Conservation (phyloP, 805 yeast genomes). For the Starmera caribaea region DNA sequence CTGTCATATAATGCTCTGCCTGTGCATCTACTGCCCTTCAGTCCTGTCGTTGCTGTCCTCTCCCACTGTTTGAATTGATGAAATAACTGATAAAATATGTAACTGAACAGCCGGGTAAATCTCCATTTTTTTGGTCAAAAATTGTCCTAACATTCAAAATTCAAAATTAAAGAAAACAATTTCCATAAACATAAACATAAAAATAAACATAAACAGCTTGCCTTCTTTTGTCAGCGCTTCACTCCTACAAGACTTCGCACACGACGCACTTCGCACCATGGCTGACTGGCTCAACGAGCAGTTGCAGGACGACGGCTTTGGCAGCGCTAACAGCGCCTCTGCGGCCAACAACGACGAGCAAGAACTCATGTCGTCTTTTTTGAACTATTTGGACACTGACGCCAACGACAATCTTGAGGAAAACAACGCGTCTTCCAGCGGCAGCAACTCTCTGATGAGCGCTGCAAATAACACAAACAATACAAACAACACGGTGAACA, state of each 20-base stretch:
- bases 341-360: conserved; percentile 1
- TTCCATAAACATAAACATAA: too few species aligned
- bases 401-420: conserved; percentile 1
- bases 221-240: not conserved
- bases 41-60: too few species aligned
- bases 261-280: conserved; percentile 5
- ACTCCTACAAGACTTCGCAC: not conserved
- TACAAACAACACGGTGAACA: conserved; percentile 12
- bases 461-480: conserved; percentile 1
- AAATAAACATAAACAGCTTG: too few species aligned
- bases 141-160: too few species aligned
- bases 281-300: conserved; percentile 20
- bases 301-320: conserved; percentile 15
- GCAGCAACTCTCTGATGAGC: not conserved
- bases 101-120: too few species aligned
- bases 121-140: too few species aligned
- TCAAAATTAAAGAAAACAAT: too few species aligned
- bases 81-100: too few species aligned
- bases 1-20: too few species aligned
- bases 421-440: conserved; percentile 1
- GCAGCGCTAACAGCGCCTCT: conserved; percentile 12
- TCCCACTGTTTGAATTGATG: too few species aligned
- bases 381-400: conserved; percentile 36
- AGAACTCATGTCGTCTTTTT: conserved; percentile 33
- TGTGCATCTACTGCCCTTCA: too few species aligned